These are phyloP conservation scores for Craspedostauros australis DNA, from an alignment of 108 stramenopile species.

Conservation along the genomic window DNA sequence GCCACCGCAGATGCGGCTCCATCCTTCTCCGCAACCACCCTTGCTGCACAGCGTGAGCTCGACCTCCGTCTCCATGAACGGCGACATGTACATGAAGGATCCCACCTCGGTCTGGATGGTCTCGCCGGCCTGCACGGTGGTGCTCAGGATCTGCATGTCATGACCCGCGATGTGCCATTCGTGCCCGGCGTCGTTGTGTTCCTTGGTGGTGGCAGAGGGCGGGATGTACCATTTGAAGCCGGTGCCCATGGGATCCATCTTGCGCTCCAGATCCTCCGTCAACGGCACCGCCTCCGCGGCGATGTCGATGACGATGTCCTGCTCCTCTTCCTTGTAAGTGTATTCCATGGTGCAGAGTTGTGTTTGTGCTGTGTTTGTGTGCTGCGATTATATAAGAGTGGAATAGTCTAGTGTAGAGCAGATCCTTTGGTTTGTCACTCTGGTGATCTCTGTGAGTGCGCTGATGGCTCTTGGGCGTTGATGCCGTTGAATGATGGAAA, in stretches of 20 bases:
- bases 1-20: slow-evolving; percentile 29
- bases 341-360: no score
- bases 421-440: slow-evolving; percentile 16
- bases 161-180: slow-evolving; percentile 34
- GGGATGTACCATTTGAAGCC: slow-evolving; percentile 42
- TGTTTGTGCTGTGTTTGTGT: no score
- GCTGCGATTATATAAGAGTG: no score
- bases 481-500: no score
- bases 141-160: slow-evolving; percentile 42
- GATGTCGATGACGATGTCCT: no score
- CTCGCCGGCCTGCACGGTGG: slow-evolving; percentile 27
- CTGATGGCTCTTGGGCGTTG: no score
- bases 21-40: slow-evolving; percentile 18
- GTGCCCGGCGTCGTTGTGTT: slow-evolving; percentile 30
- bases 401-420: no score
- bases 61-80: slow-evolving; percentile 34
- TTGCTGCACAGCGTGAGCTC: slow-evolving; percentile 22
- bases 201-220: slow-evolving; percentile 14
- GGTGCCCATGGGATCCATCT: slow-evolving; percentile 24
- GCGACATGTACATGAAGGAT: slow-evolving; percentile 42
- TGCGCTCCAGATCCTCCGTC: slow-evolving; percentile 3
- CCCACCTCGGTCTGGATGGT: slow-evolving; percentile 32
- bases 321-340: no score
- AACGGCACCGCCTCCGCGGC: slow-evolving; percentile 30
- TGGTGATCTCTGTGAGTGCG: slow-evolving; percentile 3